Evolutionary conservation across 2,329 filamentous ascomycete species (phyloP).

Genomic region (Pseudocercospora eumusae): DNA sequence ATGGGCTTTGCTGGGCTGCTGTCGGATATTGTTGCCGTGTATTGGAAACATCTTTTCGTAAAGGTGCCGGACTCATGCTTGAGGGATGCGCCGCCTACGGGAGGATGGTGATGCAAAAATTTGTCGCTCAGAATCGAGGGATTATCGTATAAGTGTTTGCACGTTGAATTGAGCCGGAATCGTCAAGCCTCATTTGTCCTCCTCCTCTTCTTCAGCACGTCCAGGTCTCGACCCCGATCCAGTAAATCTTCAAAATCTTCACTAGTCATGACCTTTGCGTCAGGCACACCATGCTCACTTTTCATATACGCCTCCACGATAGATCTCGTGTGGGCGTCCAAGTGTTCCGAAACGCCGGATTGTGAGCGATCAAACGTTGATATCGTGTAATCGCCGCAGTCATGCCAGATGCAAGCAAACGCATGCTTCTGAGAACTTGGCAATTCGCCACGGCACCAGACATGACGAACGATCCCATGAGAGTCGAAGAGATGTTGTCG

Average conservation of each 20-base stretch:
- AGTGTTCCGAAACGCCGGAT: neutral
- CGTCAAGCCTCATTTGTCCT: neutral
- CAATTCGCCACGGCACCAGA: neutral
- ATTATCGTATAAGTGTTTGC: neutral
- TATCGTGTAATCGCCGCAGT: neutral
- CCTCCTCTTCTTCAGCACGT: neutral
- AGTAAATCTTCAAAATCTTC: neutral
- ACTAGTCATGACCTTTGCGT: neutral
- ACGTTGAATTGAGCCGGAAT: neutral
- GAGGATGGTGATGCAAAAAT: neutral
- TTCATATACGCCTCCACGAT: neutral
- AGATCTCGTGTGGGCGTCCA: neutral
- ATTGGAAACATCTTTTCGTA: neutral
- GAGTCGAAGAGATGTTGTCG: neutral
- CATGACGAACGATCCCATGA: neutral
- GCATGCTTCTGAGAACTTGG: neutral
- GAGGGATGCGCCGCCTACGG: neutral
- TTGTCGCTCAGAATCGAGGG: neutral
- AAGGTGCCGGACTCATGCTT: neutral
- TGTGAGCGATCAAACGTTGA: neutral
- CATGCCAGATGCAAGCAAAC: neutral
- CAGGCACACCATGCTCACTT: neutral
- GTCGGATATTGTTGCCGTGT: neutral
- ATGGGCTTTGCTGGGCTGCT: neutral
- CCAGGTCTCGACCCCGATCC: neutral